phyloP scores from a whole-genome alignment of 345 rosid genomes.

The Eucalyptus regnans region DNA sequence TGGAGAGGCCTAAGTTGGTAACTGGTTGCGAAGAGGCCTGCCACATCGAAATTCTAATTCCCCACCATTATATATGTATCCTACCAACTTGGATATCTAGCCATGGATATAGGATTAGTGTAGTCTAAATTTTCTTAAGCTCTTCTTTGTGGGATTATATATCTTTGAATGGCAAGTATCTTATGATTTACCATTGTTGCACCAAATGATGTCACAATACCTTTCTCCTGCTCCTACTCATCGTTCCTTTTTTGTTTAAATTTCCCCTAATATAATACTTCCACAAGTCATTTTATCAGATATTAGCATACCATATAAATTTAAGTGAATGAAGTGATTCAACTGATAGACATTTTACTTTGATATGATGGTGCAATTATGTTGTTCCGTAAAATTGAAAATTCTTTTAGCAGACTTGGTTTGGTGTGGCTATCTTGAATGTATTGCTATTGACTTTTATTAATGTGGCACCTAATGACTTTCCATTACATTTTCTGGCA shows the following conservation, averaged over 20 bases:
- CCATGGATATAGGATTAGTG: neutral
- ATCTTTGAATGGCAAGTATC: neutral
- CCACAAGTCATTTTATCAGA: neutral
- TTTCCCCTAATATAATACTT: neutral
- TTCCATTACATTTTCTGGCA: conserved; percentile 13
- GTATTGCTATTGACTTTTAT: neutral
- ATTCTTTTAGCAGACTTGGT: neutral
- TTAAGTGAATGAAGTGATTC: neutral
- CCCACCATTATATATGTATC: neutral
- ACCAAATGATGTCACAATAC: neutral
- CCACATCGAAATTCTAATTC: neutral
- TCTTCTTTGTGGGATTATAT: neutral
- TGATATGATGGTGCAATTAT: neutral
- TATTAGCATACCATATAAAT: neutral
- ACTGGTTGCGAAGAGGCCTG: neutral
- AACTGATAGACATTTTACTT: neutral
- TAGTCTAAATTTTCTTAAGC: neutral
- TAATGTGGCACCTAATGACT: neutral
- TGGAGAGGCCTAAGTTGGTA: neutral
- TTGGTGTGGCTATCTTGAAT: neutral
- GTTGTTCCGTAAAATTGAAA: neutral
- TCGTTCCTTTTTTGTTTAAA: neutral
- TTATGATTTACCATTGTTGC: neutral
- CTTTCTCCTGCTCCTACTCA: neutral
- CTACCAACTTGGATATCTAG: neutral